Evolutionary conservation across 768 basidiomycete species (phyloP).

Genomic region (Tylopilus vinaceipallidus): DNA sequence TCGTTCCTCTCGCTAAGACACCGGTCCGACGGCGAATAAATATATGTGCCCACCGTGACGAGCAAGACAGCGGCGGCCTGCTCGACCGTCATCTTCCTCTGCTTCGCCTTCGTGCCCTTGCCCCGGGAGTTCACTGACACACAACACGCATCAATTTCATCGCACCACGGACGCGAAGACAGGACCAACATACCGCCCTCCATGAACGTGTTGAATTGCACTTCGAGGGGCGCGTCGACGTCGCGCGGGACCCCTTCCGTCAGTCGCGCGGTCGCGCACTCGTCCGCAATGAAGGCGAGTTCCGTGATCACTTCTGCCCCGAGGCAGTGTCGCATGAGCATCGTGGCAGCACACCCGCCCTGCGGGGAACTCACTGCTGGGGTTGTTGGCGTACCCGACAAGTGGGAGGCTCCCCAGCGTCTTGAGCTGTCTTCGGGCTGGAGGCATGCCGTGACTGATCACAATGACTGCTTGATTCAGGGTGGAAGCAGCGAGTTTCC

Average conservation of each 20-base stretch:
- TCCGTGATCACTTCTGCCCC: constrained; percentile 27
- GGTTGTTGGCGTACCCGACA: constrained; percentile 22
- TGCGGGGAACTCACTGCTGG: constrained; percentile 19
- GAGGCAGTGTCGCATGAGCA: no score
- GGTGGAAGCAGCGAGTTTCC: not conserved
- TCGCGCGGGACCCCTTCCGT: not conserved
- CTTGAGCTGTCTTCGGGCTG: constrained; percentile 15
- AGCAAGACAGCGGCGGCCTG: constrained; percentile 27
- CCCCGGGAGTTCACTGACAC: constrained; percentile 27
- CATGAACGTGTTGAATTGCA: constrained; percentile 28
- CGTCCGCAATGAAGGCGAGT: constrained; percentile 24
- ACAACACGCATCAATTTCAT: not conserved
- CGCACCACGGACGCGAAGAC: not conserved
- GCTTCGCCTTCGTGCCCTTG: constrained; percentile 13
- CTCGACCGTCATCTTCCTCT: constrained; percentile 22
- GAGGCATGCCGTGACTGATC: constrained; percentile 16
- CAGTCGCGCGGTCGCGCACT: not conserved
- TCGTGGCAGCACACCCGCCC: no score
- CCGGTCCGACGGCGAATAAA: not conserved
- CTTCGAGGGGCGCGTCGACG: constrained; percentile 16
- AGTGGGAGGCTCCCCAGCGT: constrained; percentile 25
- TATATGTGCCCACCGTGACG: constrained; percentile 13
- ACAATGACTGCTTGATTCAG: not conserved
- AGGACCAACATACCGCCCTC: constrained; percentile 18
- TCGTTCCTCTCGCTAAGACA: not conserved